Evolutionary conservation across 148 eudicot species (phyloP), one percentile per base, ranked within the genome.

Genomic region (Nyssa sinensis): DNA sequence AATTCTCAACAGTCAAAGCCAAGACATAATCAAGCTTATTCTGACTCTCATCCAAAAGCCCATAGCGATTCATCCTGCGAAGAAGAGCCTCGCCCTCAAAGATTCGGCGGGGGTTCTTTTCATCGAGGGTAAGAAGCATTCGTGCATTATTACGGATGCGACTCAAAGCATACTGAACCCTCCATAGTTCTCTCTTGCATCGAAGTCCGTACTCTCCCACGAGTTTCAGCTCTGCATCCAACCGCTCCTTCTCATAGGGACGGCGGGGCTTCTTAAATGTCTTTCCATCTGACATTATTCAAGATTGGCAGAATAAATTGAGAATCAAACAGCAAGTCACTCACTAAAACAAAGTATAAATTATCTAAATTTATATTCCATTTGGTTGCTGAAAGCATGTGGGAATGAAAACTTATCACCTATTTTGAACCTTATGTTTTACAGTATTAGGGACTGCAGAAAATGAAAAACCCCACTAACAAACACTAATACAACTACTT

Each of bases 261-360:
- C 84, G 84, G 32, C 84, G 80, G 47, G 84, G 84, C 73, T 81
- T 81, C 84, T 81, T 81, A 32, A 81, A 81, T 8, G 84, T 81
- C 77, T 81, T 81, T 29, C 84, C 84, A 73, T 81, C 84, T 81
- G 25, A 39, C 21, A 73, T 34, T 29, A 41, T 66, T 24, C 55
- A 66, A 32, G 11, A 66, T 24, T 39, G 31, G 21, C 55, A 25
- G 16, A 12, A 4, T 13, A 66, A 49, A 23, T 37, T 9, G 5
- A 5, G 30, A 8, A 5, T 27, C 35, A 19, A 62, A 6, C 25
- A 44, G 17, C 51, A 44, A 2, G 6, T 12, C 17, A n/a, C n/a
- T n/a, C n/a, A n/a, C n/a, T n/a, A 44, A 44, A 44, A 1, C 12
- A 12, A 12, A 39, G 44, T 27, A 37, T 19, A 19, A 25, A 27